Conservation (phyloP, 352 stramenopile species). For the Pythium sukuiense region DNA sequence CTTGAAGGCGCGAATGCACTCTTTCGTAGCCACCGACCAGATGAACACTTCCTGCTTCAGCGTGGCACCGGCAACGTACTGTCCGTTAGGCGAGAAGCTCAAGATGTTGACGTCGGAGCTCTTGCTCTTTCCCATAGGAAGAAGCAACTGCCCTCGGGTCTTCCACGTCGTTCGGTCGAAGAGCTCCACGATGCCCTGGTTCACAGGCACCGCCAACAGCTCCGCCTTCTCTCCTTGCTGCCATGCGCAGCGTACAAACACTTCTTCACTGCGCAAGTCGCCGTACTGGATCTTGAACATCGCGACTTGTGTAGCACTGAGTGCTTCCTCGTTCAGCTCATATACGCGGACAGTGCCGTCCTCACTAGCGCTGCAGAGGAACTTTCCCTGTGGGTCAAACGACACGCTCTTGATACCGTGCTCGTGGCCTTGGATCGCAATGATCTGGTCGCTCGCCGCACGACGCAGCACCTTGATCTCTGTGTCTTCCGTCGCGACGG, state of each 20-base stretch:
- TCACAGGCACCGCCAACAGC: constrained; percentile 61
- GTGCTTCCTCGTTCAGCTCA: constrained; percentile 37
- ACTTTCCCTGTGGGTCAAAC: constrained; percentile 61
- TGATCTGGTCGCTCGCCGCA: constrained; percentile 54
- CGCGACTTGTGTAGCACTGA: constrained; percentile 46
- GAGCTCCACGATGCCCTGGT: constrained; percentile 71
- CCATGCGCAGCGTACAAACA: constrained; percentile 69
- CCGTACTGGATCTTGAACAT: constrained; percentile 57
- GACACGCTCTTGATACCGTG: constrained; percentile 73
- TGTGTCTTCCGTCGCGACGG: constrained; percentile 70
- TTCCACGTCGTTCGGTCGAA: constrained; percentile 53
- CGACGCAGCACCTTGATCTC: constrained; percentile 70
- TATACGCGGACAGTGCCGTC: constrained; percentile 76
- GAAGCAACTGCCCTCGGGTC: constrained; percentile 38
- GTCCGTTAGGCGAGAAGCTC: constrained; percentile 78
- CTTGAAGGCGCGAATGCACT: constrained; percentile 55
- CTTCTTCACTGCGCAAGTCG: constrained; percentile 62
- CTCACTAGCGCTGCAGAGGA: constrained; percentile 64
- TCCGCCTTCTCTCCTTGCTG: constrained; percentile 29
- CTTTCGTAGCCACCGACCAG: constrained; percentile 53
- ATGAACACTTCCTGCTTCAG: constrained; percentile 75
- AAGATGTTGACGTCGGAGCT: constrained; percentile 66
- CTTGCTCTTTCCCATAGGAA: constrained; percentile 60
- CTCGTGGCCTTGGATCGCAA: constrained; percentile 59
- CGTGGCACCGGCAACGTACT: constrained; percentile 66